phyloP scores from a whole-genome alignment of 495 filamentous ascomycete species.

The Ramalina peruviana region DNA sequence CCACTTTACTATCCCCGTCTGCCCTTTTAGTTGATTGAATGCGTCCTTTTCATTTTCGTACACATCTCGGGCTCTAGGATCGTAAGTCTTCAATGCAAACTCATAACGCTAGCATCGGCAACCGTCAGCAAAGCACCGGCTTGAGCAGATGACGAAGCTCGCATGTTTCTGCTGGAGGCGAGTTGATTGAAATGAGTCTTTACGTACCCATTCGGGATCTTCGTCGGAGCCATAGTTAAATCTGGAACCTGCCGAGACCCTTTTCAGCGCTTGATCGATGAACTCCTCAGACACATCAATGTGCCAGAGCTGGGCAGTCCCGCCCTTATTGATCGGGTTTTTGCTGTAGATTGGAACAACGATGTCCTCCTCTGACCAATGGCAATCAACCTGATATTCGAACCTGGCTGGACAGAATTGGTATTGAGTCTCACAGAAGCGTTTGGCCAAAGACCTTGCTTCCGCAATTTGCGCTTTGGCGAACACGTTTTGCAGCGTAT shows the following conservation, averaged over 20 bases:
- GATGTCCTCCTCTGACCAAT: constrained; percentile 2
- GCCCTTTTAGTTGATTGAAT: constrained; percentile 15
- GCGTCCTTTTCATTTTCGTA: constrained; percentile 21
- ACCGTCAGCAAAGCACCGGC: background rate
- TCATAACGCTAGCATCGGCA: constrained; percentile 19
- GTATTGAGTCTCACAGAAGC: constrained; percentile 10
- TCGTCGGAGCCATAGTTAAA: constrained; percentile 4
- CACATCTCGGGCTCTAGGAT: constrained; percentile 5
- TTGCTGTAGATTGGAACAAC: constrained; percentile 22
- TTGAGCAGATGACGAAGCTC: no score
- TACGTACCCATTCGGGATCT: background rate
- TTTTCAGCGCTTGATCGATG: constrained; percentile 10
- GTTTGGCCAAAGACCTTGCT: background rate
- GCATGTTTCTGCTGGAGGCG: no score
- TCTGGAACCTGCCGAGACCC: constrained; percentile 1
- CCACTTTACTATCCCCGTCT: constrained; percentile 19
- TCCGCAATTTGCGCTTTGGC: background rate
- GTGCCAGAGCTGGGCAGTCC: constrained; percentile 21
- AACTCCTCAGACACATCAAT: constrained; percentile 22
- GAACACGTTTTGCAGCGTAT: background rate
- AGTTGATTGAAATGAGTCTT: background rate
- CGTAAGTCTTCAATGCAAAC: constrained; percentile 25
- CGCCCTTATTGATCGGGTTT: constrained; percentile 19
- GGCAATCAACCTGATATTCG: constrained; percentile 9
- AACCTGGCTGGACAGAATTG: constrained; percentile 19